Evolutionary conservation across 2,329 filamentous ascomycete species (phyloP).

Genomic region (Cladophialophora exuberans): DNA sequence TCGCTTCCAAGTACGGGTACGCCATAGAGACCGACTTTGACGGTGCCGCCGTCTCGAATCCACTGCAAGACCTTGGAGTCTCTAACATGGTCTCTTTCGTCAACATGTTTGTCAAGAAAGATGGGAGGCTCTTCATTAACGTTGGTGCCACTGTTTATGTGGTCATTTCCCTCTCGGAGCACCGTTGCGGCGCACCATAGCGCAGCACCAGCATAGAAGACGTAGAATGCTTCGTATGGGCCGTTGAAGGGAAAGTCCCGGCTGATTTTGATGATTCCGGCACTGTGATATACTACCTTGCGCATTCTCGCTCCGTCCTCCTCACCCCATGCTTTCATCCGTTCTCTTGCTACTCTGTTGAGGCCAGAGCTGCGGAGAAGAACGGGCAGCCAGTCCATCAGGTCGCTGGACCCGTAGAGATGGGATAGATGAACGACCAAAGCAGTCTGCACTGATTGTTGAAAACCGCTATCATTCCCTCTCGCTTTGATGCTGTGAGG

Average conservation of each 20-base stretch:
- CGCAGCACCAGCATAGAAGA: constrained; percentile 6
- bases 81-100: neutral
- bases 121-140: neutral
- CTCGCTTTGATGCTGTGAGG: neutral
- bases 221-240: constrained; percentile 5
- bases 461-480: neutral
- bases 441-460: neutral
- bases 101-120: neutral
- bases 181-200: constrained; percentile 8
- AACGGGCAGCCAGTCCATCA: constrained; percentile 10
- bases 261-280: constrained; percentile 4
- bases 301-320: neutral
- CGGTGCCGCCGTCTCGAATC: neutral
- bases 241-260: constrained; percentile 11
- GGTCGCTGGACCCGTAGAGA: constrained; percentile 1
- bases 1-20: neutral
- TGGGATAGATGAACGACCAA: constrained; percentile 9
- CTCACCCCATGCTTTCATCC: constrained; percentile 2
- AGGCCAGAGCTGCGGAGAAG: neutral
- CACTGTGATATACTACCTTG: constrained; percentile 1
- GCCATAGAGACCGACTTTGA: neutral
- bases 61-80: neutral
- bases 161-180: neutral
- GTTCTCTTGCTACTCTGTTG: constrained; percentile 1
- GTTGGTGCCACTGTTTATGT: neutral